phyloP scores from a whole-genome alignment of 176 grass and related monocot species.

The Ensete ventricosum region DNA sequence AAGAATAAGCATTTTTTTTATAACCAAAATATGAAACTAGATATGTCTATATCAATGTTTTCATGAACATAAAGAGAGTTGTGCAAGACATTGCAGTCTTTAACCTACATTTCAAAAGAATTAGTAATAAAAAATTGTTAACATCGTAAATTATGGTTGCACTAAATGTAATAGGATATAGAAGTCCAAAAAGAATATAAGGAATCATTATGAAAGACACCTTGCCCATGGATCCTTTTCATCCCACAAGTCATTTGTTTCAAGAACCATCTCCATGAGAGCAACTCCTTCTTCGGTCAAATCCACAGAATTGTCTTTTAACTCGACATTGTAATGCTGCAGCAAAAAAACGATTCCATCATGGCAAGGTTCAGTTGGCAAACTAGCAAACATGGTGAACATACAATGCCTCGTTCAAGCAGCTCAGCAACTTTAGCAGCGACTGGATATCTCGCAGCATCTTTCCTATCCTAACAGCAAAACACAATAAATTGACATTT shows the following conservation, averaged over 20 bases:
- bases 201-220: slow-evolving; percentile 29
- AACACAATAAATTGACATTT: slow-evolving; percentile 13
- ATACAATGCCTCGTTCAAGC: slow-evolving; percentile 67
- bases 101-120: too few species aligned
- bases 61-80: not conserved
- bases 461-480: slow-evolving; percentile 75
- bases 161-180: not conserved
- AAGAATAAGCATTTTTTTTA: not conserved
- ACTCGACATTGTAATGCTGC: slow-evolving; percentile 88
- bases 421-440: slow-evolving; percentile 84
- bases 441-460: slow-evolving; percentile 65
- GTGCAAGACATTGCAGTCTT: too few species aligned
- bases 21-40: too few species aligned
- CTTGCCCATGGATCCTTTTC: slow-evolving; percentile 96
- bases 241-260: slow-evolving; percentile 83
- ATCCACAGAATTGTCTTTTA: slow-evolving; percentile 82
- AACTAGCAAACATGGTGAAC: slow-evolving; percentile 20
- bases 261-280: slow-evolving; percentile 77
- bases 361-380: slow-evolving; percentile 1
- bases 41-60: not conserved
- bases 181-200: slow-evolving; percentile 13
- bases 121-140: too few species aligned
- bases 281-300: slow-evolving; percentile 87
- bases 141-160: not conserved
- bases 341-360: slow-evolving; percentile 26